Evolutionary conservation across 2,329 filamentous ascomycete species (phyloP).

Genomic region (Hypoxylon sp.): DNA sequence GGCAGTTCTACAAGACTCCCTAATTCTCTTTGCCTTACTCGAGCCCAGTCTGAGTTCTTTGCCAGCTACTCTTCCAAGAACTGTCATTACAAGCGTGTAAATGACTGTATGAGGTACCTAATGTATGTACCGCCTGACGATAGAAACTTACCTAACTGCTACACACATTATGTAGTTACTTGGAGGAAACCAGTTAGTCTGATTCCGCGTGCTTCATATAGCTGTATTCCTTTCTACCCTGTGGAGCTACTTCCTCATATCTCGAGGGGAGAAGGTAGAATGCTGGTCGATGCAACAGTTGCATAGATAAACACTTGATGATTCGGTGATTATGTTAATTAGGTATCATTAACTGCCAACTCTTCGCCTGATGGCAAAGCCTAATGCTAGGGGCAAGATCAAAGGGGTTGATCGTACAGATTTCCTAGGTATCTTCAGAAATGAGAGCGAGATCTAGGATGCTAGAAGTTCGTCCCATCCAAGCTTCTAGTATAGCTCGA

Average conservation of each 20-base stretch:
- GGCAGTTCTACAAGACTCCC: background rate
- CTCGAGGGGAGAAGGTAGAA: background rate
- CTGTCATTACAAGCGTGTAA: background rate
- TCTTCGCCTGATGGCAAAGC: background rate
- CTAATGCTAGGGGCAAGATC: background rate
- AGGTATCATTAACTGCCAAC: constrained; percentile 21
- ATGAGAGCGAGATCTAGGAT: constrained; percentile 1
- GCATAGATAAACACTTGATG: background rate
- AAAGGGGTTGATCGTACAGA: constrained; percentile 2
- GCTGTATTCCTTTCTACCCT: background rate
- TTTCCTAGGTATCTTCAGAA: background rate
- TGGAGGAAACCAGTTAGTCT: background rate
- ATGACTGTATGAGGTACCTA: background rate
- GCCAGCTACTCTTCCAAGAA: background rate
- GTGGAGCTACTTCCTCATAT: background rate
- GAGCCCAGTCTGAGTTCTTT: background rate
- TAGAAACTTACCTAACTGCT: background rate
- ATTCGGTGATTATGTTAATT: background rate
- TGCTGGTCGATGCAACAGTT: background rate
- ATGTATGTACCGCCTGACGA: background rate
- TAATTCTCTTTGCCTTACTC: background rate
- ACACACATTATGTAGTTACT: too few species aligned
- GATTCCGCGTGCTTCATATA: background rate
- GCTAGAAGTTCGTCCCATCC: constrained; percentile 1
- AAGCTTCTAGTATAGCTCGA: constrained; percentile 13